Percentiles rank a stretch among this genome's conserved stretches.
Conservation (phyloP, 2,329 filamentous ascomycete genomes). For the Fusarium anthophilum region DNA sequence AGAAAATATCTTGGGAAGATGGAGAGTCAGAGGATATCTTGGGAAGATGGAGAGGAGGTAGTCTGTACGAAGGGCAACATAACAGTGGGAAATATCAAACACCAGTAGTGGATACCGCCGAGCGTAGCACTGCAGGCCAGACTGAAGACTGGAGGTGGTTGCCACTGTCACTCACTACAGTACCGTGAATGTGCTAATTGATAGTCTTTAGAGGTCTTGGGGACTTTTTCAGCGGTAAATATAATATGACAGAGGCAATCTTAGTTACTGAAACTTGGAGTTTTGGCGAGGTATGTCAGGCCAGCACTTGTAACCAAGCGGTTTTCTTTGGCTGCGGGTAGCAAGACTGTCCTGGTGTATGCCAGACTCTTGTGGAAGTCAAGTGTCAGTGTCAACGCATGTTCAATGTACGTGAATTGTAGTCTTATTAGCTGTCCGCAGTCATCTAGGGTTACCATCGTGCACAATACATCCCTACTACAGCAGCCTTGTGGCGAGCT, state of each 20-base stretch:
- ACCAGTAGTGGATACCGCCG: background rate
- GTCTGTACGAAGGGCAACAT: accelerated
- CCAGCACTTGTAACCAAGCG: background rate
- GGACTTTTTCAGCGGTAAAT: background rate
- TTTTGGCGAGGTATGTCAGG: background rate
- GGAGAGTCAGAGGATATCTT: too few relatives aligned
- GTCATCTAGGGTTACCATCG: too few relatives aligned
- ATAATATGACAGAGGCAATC: background rate
- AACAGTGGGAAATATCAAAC: too few relatives aligned
- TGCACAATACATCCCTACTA: background rate
- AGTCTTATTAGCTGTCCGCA: too few relatives aligned
- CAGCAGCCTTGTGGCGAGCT: accelerated
- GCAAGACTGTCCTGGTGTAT: too few relatives aligned
- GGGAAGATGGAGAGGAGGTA: background rate
- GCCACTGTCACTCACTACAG: background rate
- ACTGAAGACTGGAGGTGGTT: background rate
- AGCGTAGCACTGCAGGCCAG: background rate
- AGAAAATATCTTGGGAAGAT: background rate
- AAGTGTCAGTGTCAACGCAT: background rate
- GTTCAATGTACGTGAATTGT: too few relatives aligned
- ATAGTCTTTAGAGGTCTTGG: background rate
- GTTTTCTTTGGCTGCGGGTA: background rate
- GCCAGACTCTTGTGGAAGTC: accelerated
- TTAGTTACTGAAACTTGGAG: background rate
- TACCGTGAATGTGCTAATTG: background rate